Base-by-base conservation (phyloP, 768 basidiomycete species). In the Suillus subaureus region DNA sequence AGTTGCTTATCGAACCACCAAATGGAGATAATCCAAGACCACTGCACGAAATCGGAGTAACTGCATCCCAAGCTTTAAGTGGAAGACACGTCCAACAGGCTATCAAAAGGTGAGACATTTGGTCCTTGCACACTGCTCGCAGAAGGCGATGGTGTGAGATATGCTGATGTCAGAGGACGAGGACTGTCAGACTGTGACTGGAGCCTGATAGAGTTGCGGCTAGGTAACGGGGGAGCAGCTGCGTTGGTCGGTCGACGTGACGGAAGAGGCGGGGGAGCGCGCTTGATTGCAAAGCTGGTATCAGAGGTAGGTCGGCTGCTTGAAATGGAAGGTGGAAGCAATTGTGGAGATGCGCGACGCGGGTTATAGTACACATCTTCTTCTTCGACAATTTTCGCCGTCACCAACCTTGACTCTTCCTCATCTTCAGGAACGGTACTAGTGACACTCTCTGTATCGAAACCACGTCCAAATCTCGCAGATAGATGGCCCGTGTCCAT, bases 71-170 rank as follows among this genome's bases (percentile, higher is more conserved):
- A 39, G 16, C 16, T 58, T 35, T 31, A 62, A 26, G 45, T 55
- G 33, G 54, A 54, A 28, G 78, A 75, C 45, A 84, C 73, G 67
- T 90, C 88, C 37, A 79, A 77, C 45, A 83, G 79, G 70, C 88
- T 90, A 69, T 90, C 89, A 66, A 91, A 91, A 28, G 90, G 88
- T 56, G 89, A 89, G 42, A 79, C 75, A 65, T 86, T 82, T 64
- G 83, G 79, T 18, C 72, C 73, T 62, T 76, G 73, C 40, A 57
- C 39, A 61, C 74, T 73, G 61, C 74, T 79, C 21, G 73, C 63
- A 39, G 82, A 79, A 60, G 83, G 78, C 26, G 78, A 64, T 18
- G 80, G 72, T 4, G 76, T 69, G 58, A 74, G 54, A 58, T 73
- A 73, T 43, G 72, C 65, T 21, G 73, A 70, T 45, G 65, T 61